phyloP scores from a whole-genome alignment of 2,329 filamentous ascomycete species.

The Aspergillus sp. region DNA sequence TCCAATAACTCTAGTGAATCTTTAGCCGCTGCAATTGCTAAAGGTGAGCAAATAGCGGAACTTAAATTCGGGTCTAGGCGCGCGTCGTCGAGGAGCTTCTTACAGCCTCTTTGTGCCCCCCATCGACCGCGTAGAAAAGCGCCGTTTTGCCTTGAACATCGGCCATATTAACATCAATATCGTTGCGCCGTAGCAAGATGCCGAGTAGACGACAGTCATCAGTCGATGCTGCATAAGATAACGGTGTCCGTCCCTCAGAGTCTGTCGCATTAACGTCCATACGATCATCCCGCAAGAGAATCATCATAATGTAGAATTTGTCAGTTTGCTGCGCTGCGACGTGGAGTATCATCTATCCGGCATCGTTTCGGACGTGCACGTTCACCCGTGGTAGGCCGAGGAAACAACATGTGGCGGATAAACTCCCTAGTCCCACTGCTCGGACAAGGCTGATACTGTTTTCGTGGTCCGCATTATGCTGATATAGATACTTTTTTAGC shows the following conservation, averaged over 20 bases:
- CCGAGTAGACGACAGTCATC: too few relatives aligned
- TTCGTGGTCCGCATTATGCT: slow-evolving; percentile 6
- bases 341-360: slow-evolving; percentile 6
- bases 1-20: too few relatives aligned
- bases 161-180: too few relatives aligned
- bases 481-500: slow-evolving; percentile 6
- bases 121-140: too few relatives aligned
- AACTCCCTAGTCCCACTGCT: slow-evolving; percentile 1
- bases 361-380: slow-evolving; percentile 5
- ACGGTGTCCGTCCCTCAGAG: not conserved
- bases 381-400: slow-evolving; percentile 8
- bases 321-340: not conserved
- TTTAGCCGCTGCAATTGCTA: too few relatives aligned
- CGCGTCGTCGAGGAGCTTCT: too few relatives aligned
- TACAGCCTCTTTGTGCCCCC: too few relatives aligned
- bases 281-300: slow-evolving; percentile 6
- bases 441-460: slow-evolving; percentile 6
- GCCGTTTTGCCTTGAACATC: too few relatives aligned
- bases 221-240: not conserved
- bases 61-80: too few relatives aligned
- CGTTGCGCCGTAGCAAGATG: too few relatives aligned
- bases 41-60: too few relatives aligned
- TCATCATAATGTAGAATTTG: slow-evolving; percentile 5
- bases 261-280: slow-evolving; percentile 8
- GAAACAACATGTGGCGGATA: slow-evolving; percentile 10